Base-by-base conservation (phyloP, 257 asterid genomes). In the Jacaranda copaia region DNA sequence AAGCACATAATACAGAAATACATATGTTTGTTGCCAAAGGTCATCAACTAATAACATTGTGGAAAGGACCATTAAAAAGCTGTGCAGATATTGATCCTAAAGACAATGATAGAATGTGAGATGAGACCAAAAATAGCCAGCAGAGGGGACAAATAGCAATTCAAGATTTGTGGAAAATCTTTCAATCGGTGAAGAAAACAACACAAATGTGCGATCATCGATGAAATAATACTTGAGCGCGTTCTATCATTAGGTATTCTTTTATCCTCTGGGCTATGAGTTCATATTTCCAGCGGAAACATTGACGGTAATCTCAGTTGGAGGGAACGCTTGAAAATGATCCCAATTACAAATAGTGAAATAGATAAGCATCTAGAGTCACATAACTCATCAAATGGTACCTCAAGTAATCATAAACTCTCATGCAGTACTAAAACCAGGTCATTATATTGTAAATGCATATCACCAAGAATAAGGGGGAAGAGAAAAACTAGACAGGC, bases 231-330 rank as follows among this genome's bases (percentile, higher is more conserved):
- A 25, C 67, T 76, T 55, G 5, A 49, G 12, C 45, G 25, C 11
- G 19, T 40, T 20, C 46, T 16, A 51, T 6, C 35, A 61, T 70
- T 19, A 39, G 51, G 5, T 38, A 48, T 52, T 32, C 49, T 40
- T 62, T 42, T 45, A 35, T 19, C 32, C 46, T 13, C 1, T 35
- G 32, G 14, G 64, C 42, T 70, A 18, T n/a, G 43, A 70, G 55
- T 25, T 56, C 32, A 56, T 63, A 49, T 64, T 63, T 64, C 67
- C 49, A 51, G 52, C 38, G 10, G 14, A 62, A 66, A 81, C 72
- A 10, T 8, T 49, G 55, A 39, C 52, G 18, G 52, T 38, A 20
- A 10, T 68, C 20, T 56, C 56, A 57, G 38, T 46, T 52, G 1
- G 59, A 7, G 7, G 40, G 20, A 74, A 51, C 46, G 10, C 10